These are phyloP conservation scores for Claviceps lovelessii DNA, from an alignment of 2,329 filamentous ascomycete species.

Conservation along the genomic window DNA sequence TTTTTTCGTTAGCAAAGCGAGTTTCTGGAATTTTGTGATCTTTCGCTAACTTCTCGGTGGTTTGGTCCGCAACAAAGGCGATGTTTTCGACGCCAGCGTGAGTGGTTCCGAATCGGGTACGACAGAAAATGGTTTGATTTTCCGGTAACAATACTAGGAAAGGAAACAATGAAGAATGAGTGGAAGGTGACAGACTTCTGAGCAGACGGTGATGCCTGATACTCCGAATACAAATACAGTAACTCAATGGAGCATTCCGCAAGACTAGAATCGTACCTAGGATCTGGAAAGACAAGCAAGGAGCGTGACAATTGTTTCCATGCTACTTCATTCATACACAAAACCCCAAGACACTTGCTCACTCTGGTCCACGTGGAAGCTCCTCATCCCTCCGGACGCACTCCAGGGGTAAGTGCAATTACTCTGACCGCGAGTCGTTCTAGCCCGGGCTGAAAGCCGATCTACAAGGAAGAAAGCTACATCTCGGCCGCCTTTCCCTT, in stretches of 20 bases:
- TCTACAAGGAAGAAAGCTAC: not conserved
- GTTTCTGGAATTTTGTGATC: too few species aligned
- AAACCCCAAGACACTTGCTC: constrained; percentile 3
- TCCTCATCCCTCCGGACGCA: not conserved
- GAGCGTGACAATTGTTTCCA: not conserved
- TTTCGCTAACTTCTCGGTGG: not conserved
- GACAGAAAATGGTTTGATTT: not conserved
- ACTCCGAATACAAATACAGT: not conserved
- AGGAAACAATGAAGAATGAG: not conserved
- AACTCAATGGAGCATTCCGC: constrained; percentile 1
- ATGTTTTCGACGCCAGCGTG: not conserved
- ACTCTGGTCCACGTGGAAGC: constrained; percentile 5
- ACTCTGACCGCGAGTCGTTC: not conserved
- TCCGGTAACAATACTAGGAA: not conserved
- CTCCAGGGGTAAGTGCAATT: too few species aligned
- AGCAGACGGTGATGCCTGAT: not conserved
- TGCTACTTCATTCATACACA: constrained; percentile 9
- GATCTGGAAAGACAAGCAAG: not conserved
- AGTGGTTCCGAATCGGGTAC: not conserved
- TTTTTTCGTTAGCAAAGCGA: not conserved
- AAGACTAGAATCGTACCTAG: not conserved
- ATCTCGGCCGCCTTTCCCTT: not conserved
- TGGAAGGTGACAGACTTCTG: not conserved
- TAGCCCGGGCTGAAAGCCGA: not conserved
- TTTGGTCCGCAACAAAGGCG: not conserved